Conservation (phyloP, 2,329 filamentous ascomycete species). For the Microdochium paspali region DNA sequence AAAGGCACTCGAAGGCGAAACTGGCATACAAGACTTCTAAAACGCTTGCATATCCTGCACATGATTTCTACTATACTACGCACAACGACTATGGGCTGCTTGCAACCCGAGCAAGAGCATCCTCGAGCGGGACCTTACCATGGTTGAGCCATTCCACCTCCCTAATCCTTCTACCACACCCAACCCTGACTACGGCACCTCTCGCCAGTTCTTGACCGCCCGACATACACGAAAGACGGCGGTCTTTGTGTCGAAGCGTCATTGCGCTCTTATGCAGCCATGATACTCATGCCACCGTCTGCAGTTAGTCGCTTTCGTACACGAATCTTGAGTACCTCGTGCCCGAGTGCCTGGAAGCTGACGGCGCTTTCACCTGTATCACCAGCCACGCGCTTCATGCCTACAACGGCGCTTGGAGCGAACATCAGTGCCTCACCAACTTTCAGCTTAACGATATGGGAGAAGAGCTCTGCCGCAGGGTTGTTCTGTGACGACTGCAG, state of each 20-base stretch:
- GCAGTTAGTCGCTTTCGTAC: too few relatives aligned
- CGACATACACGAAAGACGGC: too few relatives aligned
- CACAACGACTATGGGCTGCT: too few relatives aligned
- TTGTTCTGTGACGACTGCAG: slow-evolving; percentile 2
- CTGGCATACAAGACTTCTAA: slow-evolving; percentile 63
- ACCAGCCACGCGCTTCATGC: too few relatives aligned
- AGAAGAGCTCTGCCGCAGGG: slow-evolving; percentile 22
- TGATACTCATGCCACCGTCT: too few relatives aligned
- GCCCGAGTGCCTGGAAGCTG: slow-evolving; percentile 49
- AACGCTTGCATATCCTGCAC: too few relatives aligned
- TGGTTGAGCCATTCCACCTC: slow-evolving; percentile 6
- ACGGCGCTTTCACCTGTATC: too few relatives aligned
- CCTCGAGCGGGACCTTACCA: not conserved
- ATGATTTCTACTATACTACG: too few relatives aligned
- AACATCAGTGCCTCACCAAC: slow-evolving; percentile 41
- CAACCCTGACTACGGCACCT: slow-evolving; percentile 29
- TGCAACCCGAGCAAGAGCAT: too few relatives aligned
- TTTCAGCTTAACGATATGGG: slow-evolving; percentile 33
- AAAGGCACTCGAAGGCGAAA: slow-evolving; percentile 41
- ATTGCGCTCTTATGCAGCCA: too few relatives aligned
- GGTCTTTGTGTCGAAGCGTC: too few relatives aligned
- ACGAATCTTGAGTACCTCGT: slow-evolving; percentile 23
- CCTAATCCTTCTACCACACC: slow-evolving; percentile 31
- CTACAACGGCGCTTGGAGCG: slow-evolving; percentile 31
- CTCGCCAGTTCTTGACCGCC: too few relatives aligned